These are phyloP conservation scores for Sporisorium sorghi DNA, from an alignment of 1,284 basidiomycete genomes.

Conservation along the genomic window DNA sequence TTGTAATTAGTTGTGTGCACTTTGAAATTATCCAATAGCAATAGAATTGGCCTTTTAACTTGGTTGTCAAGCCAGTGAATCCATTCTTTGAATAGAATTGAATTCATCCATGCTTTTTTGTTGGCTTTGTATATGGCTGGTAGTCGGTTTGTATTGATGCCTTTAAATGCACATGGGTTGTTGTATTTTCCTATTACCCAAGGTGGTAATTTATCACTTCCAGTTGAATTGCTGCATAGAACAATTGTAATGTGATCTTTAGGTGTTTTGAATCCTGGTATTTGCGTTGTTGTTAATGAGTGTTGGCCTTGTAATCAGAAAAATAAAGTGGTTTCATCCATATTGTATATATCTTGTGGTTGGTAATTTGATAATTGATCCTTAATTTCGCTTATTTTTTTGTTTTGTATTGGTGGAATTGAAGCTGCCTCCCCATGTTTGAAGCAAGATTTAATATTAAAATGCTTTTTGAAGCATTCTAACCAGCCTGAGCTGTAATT, in stretches of 20 bases:
- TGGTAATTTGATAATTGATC: too few relatives aligned
- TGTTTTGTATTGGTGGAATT: not conserved
- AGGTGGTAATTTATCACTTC: conserved; percentile 1
- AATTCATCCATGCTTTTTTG: conserved; percentile 12
- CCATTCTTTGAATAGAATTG: conserved; percentile 5
- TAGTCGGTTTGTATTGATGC: not conserved
- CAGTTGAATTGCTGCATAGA: conserved; percentile 3
- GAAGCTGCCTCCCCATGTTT: conserved; percentile 8
- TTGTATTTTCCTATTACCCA: not conserved
- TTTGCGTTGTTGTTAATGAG: not conserved
- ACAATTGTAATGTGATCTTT: conserved; percentile 4
- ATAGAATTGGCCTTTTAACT: not conserved
- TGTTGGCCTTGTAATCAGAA: not conserved
- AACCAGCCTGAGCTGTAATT: conserved; percentile 6
- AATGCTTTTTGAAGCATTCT: conserved; percentile 8
- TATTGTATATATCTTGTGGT: too few relatives aligned
- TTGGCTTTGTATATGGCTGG: conserved; percentile 1
- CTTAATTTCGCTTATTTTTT: conserved; percentile 2
- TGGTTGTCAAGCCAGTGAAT: conserved; percentile 6
- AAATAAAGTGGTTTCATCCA: too few relatives aligned
- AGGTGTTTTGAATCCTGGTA: too few relatives aligned
- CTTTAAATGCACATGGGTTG: conserved; percentile 4
- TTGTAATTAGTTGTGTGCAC: not conserved
- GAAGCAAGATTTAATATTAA: conserved; percentile 2
- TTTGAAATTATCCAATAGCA: conserved; percentile 5